Evolutionary conservation across 805 yeast genomes (phyloP).

Genomic region (Yarrowia deformans): DNA sequence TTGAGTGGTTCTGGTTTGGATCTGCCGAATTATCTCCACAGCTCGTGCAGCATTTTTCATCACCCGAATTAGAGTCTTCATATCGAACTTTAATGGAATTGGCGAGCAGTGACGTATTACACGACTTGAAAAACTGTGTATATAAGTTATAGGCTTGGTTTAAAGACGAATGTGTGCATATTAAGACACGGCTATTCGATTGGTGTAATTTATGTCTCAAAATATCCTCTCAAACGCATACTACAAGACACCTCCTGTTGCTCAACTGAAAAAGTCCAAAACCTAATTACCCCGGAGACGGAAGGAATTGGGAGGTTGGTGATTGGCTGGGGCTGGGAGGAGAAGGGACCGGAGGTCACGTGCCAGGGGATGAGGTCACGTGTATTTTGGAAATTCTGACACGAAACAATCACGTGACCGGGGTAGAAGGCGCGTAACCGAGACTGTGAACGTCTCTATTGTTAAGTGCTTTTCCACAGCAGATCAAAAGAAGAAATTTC

Average conservation of each 20-base stretch:
- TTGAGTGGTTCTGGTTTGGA: not conserved
- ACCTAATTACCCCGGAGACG: conserved; percentile 16
- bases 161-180: too few relatives aligned
- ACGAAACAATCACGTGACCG: not conserved
- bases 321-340: not conserved
- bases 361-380: not conserved
- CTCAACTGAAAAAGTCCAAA: not conserved
- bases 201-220: too few relatives aligned
- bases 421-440: too few relatives aligned
- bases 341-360: not conserved
- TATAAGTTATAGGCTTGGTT: too few relatives aligned
- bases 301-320: not conserved
- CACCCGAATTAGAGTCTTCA: not conserved
- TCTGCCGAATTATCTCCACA: not conserved
- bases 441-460: too few relatives aligned
- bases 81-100: too few relatives aligned
- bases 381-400: not conserved
- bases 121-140: too few relatives aligned
- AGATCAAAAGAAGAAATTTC: conserved; percentile 7
- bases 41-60: not conserved
- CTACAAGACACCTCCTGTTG: too few relatives aligned
- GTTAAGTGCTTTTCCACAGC: too few relatives aligned
- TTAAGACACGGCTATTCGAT: too few relatives aligned
- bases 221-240: not conserved
- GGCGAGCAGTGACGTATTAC: too few relatives aligned